Percentiles rank a stretch among this genome's conserved stretches.
Evolutionary conservation across 2,329 filamentous ascomycete species (phyloP).

Genomic region (Lasiodiplodia hormozganensis): DNA sequence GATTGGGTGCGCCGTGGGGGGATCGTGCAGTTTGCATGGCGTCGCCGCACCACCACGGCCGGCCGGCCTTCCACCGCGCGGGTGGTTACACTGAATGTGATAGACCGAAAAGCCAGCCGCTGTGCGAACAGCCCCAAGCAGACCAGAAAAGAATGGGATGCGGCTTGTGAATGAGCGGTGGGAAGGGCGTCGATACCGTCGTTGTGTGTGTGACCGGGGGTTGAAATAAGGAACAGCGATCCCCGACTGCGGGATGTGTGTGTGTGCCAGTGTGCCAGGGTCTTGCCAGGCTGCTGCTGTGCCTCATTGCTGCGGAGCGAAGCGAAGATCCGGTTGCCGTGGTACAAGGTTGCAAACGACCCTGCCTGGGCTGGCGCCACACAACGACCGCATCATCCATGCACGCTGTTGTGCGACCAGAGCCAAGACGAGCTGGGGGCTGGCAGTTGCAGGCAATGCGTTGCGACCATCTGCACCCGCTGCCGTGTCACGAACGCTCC

Average conservation of each 20-base stretch:
- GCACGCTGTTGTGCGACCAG: slow-evolving; percentile 10
- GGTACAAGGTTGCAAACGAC: slow-evolving; percentile 13
- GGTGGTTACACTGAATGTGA: slow-evolving; percentile 7
- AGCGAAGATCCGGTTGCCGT: slow-evolving; percentile 15
- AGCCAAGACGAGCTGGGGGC: slow-evolving; percentile 2
- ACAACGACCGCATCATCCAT: neutral
- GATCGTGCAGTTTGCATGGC: slow-evolving; percentile 21
- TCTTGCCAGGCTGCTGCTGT: slow-evolving; percentile 10
- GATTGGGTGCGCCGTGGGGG: slow-evolving; percentile 2
- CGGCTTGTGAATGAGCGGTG: neutral
- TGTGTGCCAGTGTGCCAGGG: neutral
- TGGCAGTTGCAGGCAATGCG: slow-evolving; percentile 17
- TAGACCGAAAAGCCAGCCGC: neutral
- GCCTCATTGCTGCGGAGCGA: slow-evolving; percentile 13
- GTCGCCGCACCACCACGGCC: too few relatives aligned
- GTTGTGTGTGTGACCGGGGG: slow-evolving; percentile 26
- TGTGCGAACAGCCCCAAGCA: neutral
- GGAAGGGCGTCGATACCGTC: neutral
- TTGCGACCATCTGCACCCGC: slow-evolving; percentile 24
- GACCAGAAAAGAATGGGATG: too few relatives aligned
- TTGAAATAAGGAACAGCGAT: slow-evolving; percentile 28
- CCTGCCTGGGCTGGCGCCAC: slow-evolving; percentile 18
- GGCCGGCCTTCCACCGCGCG: neutral
- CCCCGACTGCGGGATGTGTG: neutral
- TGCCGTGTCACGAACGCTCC: slow-evolving; percentile 15